Evolutionary conservation across 1,139 yeast genomes (phyloP).

Genomic region (Candida mesenterica): DNA sequence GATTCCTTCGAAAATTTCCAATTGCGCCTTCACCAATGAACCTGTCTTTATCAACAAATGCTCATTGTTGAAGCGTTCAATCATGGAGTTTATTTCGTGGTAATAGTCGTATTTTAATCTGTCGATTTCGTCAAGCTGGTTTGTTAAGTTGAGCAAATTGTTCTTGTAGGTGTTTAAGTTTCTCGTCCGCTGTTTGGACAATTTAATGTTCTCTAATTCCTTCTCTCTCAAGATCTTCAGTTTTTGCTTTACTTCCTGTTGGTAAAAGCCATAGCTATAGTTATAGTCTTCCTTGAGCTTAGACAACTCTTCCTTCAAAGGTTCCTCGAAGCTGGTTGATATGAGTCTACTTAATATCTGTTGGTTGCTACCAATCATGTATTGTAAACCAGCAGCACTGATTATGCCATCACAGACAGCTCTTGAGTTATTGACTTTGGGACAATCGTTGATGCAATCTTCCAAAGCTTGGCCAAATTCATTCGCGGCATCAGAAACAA

Average conservation of each 20-base stretch:
- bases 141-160: conserved; percentile 64
- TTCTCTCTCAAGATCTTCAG: conserved; percentile 50
- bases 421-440: conserved; percentile 67
- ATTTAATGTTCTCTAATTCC: conserved; percentile 55
- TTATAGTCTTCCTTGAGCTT: conserved; percentile 38
- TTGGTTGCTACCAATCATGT: conserved; percentile 74
- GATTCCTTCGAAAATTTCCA: conserved; percentile 76
- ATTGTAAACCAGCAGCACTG: conserved; percentile 77
- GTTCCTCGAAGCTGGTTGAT: conserved; percentile 52
- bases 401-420: conserved; percentile 63
- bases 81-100: conserved; percentile 58
- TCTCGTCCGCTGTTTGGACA: conserved; percentile 55
- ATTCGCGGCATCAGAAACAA: conserved; percentile 62
- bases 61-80: conserved; percentile 40
- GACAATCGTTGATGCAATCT: conserved; percentile 45
- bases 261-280: conserved; percentile 52
- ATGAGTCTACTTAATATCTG: conserved; percentile 64
- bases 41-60: conserved; percentile 57
- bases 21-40: conserved; percentile 70
- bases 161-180: conserved; percentile 64
- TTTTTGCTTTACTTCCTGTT: conserved; percentile 49
- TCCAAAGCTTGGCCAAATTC: conserved; percentile 75
- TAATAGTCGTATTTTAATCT: conserved; percentile 72
- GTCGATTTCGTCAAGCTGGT: conserved; percentile 77
- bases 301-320: conserved; percentile 45